phyloP scores from a whole-genome alignment of 176 grass and related monocot genomes.

The Aegilops longissima region DNA sequence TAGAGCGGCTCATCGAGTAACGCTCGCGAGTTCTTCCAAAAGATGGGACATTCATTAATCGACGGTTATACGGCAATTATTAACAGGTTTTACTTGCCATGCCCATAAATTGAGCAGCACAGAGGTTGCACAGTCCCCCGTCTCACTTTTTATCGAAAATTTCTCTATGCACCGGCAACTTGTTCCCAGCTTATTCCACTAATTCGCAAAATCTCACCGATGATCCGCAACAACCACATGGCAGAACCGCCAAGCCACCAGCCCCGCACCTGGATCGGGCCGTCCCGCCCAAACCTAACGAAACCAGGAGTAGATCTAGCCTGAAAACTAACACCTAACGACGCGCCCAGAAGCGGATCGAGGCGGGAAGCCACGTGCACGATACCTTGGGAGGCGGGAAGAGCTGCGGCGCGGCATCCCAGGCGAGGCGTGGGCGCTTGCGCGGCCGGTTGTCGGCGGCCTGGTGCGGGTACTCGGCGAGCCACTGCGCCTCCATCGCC shows the following conservation, averaged over 20 bases:
- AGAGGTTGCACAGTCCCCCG: not conserved
- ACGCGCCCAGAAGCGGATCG: not conserved
- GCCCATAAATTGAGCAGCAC: not conserved
- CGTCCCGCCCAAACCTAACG: constrained; percentile 8
- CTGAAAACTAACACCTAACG: not conserved
- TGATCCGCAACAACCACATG: not conserved
- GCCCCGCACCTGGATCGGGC: not conserved
- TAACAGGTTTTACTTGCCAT: not conserved
- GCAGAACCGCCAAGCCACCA: not conserved
- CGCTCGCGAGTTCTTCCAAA: not conserved
- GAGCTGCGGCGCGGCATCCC: constrained; percentile 66
- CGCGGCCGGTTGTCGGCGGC: constrained; percentile 67
- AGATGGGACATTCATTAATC: not conserved
- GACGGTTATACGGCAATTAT: not conserved
- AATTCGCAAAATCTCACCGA: not conserved
- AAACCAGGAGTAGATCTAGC: constrained; percentile 17
- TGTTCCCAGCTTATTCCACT: not conserved
- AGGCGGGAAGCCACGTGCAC: not conserved
- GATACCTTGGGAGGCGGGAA: constrained; percentile 65
- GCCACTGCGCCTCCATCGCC: constrained; percentile 88
- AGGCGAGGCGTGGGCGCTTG: constrained; percentile 72
- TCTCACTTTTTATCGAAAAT: not conserved
- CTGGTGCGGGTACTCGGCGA: constrained; percentile 77
- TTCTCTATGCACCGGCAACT: not conserved
- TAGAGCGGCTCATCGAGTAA: not conserved